Evolutionary conservation across 2,329 filamentous ascomycete species (phyloP).

Genomic region (Nemania sp.): DNA sequence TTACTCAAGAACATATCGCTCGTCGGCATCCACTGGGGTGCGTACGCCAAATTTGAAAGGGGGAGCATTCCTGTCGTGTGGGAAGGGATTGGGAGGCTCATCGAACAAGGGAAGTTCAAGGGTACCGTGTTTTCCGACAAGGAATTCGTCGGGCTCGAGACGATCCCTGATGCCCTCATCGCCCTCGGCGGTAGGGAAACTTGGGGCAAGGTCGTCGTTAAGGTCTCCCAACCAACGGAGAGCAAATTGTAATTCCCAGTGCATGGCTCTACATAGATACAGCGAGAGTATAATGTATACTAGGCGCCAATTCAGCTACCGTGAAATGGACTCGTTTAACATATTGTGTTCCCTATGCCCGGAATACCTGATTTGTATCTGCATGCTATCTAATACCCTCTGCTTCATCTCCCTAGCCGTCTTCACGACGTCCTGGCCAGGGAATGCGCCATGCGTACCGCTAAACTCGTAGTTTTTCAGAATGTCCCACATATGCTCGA

Average conservation of each 20-base stretch:
- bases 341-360: slow-evolving; percentile 52
- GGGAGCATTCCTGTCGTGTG: slow-evolving; percentile 75
- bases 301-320: no score
- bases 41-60: slow-evolving; percentile 74
- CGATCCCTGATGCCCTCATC: slow-evolving; percentile 73
- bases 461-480: slow-evolving; percentile 65
- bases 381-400: slow-evolving; percentile 74
- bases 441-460: slow-evolving; percentile 70
- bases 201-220: slow-evolving; percentile 96
- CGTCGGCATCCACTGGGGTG: slow-evolving; percentile 90
- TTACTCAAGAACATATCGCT: slow-evolving; percentile 91
- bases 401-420: slow-evolving; percentile 57
- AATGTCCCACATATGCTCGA: slow-evolving; percentile 71
- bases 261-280: no score
- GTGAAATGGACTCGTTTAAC: slow-evolving; percentile 36
- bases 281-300: no score
- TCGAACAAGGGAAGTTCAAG: slow-evolving; percentile 76
- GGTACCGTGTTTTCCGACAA: slow-evolving; percentile 83
- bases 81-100: slow-evolving; percentile 78
- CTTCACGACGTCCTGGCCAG: slow-evolving; percentile 63
- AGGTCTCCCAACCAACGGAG: slow-evolving; percentile 70
- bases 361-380: slow-evolving; percentile 66
- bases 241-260: slow-evolving; percentile 56
- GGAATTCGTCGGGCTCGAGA: slow-evolving; percentile 82
- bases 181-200: slow-evolving; percentile 80